Conservation (phyloP, 1,284 basidiomycete species). For the Irpex sp. region DNA sequence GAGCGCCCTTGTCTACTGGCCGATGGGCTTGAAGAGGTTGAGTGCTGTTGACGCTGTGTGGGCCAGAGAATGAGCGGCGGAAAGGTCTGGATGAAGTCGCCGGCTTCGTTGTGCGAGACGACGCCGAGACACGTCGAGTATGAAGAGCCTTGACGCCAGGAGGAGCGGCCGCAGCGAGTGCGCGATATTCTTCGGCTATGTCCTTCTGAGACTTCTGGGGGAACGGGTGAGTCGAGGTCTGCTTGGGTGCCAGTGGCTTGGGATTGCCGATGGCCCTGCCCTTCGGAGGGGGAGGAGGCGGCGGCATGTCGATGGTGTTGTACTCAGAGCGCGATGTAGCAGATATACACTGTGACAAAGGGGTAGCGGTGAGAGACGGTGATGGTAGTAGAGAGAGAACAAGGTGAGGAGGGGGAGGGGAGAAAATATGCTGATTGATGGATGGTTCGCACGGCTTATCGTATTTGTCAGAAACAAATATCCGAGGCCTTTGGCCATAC, state of each 20-base stretch:
- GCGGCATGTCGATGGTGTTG: background rate
- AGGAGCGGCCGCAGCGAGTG: background rate
- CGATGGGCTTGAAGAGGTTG: background rate
- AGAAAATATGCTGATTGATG: background rate
- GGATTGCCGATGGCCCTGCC: background rate
- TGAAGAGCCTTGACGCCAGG: background rate
- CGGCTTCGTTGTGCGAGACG: background rate
- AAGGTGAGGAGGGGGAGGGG: background rate
- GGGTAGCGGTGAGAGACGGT: background rate
- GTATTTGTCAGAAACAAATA: background rate
- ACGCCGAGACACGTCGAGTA: background rate
- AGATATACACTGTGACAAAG: background rate
- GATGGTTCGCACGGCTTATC: background rate
- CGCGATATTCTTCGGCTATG: background rate
- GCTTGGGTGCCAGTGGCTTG: background rate
- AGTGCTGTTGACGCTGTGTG: background rate
- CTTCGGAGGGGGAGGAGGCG: background rate
- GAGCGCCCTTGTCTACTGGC: background rate
- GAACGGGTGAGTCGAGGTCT: background rate
- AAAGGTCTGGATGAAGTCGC: background rate
- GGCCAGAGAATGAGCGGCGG: background rate
- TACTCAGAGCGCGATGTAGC: background rate
- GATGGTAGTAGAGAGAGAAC: background rate
- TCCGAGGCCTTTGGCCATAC: background rate
- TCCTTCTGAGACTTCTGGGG: background rate